Percentiles rank a stretch among this genome's conserved stretches.
Conservation (phyloP, 164 flowering plant species). For the Magnolia kwangsiensis region DNA sequence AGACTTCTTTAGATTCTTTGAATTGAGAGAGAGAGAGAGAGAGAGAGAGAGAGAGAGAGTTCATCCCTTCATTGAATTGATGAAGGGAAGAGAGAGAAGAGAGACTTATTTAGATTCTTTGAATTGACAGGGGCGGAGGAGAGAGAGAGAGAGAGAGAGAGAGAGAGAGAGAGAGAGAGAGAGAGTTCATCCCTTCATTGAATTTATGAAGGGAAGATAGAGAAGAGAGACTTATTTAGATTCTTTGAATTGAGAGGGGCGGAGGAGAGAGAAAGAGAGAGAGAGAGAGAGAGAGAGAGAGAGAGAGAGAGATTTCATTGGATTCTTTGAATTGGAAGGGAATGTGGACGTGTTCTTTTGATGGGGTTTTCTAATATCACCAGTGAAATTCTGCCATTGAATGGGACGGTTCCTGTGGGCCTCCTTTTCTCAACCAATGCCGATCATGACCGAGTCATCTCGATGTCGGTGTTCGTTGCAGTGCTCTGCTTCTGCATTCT, state of each 20-base stretch:
- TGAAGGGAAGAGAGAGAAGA: neutral
- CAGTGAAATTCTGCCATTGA: neutral
- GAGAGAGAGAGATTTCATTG: neutral
- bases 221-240: neutral
- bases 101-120: neutral
- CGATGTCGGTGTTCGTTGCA: constrained; percentile 51
- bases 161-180: neutral
- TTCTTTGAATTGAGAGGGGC: neutral
- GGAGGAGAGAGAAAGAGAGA: too few relatives aligned
- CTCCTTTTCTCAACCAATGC: neutral
- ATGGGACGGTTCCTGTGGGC: neutral
- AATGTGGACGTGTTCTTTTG: neutral
- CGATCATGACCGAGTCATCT: constrained; percentile 43
- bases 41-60: too few relatives aligned
- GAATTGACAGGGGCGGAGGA: too few relatives aligned
- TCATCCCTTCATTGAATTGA: too few relatives aligned
- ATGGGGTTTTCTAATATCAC: neutral
- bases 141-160: too few relatives aligned
- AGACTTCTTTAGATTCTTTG: neutral
- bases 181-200: too few relatives aligned
- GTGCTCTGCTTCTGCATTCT: constrained; percentile 57
- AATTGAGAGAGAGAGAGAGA: too few relatives aligned
- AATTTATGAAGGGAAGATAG: neutral
- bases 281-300: neutral
- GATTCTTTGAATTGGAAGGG: neutral